Base-by-base conservation (phyloP, 2,329 filamentous ascomycete species). In the Botryosphaeria dothidea region DNA sequence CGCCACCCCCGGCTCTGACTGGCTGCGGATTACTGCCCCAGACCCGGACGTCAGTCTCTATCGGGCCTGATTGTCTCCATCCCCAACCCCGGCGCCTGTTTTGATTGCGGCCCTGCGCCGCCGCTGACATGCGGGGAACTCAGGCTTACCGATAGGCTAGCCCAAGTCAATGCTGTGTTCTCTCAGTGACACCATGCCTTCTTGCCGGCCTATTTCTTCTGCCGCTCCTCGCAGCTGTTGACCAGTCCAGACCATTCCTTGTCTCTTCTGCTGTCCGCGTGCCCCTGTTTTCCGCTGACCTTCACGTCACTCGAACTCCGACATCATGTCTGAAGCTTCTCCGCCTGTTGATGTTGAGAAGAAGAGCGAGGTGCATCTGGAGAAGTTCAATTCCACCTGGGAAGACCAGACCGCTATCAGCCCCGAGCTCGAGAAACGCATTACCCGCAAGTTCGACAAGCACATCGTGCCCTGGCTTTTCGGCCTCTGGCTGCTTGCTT, bases 391-490 rank as follows among this genome's bases (percentile, higher is more conserved):
- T 27, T 58, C 65, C n/a, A 58, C 66, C 25, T 69, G 64, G 64
- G 62, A 62, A 21, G 63, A 66, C 23, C 31, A 23, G 27, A 9
- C 29, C 7, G 19, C 62, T 45, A 66, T 57, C 52, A n/a, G n/a
- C 36, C 25, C 66, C 1, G 68, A 68, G 8, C 68, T 76, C 1
- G 72, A 76, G n/a, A 72, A 69, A 52, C 67, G 73, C 34, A 72
- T 82, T 36, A 81, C 76, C 13, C 71, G 76, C 23, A 80, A 79
- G 54, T 76, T 82, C 58, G 80, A 82, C 68, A 63, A 69, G 0
- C 79, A 79, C 52, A 75, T 82, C 31, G 69, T 83, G 11, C 80
- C 80, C 3, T 81, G 79, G 79, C 73, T 82, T 5, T 82, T 82
- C 52, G 72, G 74, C 9, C 73, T 83, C 15, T 82, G 79, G 78